Base-by-base conservation (phyloP, 179 eudicot species). In the Silene noctiflora region DNA sequence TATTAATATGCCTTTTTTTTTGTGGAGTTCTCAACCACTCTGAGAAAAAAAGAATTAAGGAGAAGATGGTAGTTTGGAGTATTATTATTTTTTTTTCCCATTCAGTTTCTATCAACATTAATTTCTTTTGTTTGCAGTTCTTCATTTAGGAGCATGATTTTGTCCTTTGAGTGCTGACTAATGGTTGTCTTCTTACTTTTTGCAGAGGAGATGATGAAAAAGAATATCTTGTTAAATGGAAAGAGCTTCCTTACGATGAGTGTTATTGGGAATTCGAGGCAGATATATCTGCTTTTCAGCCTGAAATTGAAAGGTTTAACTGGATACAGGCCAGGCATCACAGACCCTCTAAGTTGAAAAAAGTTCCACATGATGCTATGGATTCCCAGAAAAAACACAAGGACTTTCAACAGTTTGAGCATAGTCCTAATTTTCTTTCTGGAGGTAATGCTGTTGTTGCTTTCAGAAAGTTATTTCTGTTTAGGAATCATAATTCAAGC, bases 211-310 rank as follows among this genome's bases (percentile, higher is more conserved):
- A 87, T 63, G 96, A 81, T 22, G 97, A 89, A 69, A 93, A 90
- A 82, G 89, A 96, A 84, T 96, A 93, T 82, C 80, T 90, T 75
- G 99, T 96, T 27, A 96, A 96, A 76, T 96, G 96, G 95, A 94
- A 90, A 81, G 98, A 94, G 51, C 96, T 96, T 67, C 65, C 84
- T n/a, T 93, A 96, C 74, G 99, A 96, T 78, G 98, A 96, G 82
- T 93, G 99, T 77, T 91, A 78, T 51, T 96, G 99, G 99, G 99
- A 96, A 80, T 85, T 81, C 22, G 98, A 91, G 80, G 83, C 91
- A 1, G 98, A 93, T 74, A 90, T 96, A 80, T 84, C 91, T 39
- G 82, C 92, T 75, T 96, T 96, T 82, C 85, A 85, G 79, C 82
- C 86, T 62, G 94, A 93, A 85, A 90, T 96, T 73, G 98, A 96